These are phyloP conservation scores for Gnomoniopsis sp. DNA, from an alignment of 2,329 filamentous ascomycete genomes.

Conservation along the genomic window DNA sequence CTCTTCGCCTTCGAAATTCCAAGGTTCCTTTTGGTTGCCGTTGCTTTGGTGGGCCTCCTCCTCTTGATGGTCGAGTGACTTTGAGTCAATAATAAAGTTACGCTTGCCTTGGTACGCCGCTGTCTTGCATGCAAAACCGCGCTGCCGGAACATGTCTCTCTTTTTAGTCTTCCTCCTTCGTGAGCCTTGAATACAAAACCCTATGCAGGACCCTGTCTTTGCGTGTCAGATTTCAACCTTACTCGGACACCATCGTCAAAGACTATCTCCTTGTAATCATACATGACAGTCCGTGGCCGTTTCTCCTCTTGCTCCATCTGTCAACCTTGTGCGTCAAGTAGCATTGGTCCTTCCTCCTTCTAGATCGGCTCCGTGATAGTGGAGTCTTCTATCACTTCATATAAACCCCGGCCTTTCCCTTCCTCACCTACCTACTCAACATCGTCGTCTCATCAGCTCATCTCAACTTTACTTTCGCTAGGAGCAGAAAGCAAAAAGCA, in stretches of 20 bases:
- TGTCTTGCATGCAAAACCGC: slow-evolving; percentile 2
- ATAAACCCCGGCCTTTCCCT: slow-evolving; percentile 2
- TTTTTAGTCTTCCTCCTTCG: background rate
- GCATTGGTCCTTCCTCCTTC: background rate
- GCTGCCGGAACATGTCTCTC: slow-evolving; percentile 5
- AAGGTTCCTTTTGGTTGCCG: slow-evolving; percentile 6
- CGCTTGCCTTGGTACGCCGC: slow-evolving; percentile 9
- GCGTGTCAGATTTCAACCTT: slow-evolving; percentile 7
- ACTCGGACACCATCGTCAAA: slow-evolving; percentile 4
- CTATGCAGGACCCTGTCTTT: slow-evolving; percentile 5
- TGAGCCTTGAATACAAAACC: slow-evolving; percentile 3
- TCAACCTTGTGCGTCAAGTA: background rate
- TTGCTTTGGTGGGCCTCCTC: background rate
- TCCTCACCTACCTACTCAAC: background rate
- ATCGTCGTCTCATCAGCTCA: background rate
- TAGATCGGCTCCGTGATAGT: background rate
- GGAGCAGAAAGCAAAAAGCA: background rate
- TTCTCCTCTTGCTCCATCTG: slow-evolving; percentile 3
- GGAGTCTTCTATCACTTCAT: background rate
- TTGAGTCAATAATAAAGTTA: background rate
- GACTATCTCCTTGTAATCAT: background rate
- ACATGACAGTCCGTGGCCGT: slow-evolving; percentile 1
- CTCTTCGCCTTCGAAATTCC: background rate
- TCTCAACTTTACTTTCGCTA: background rate
- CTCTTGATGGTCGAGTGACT: slow-evolving; percentile 6